Evolutionary conservation across 148 eudicot genomes (phyloP), one percentile per base, ranked within the genome.

Genomic region (Chenopodium berlandieri): DNA sequence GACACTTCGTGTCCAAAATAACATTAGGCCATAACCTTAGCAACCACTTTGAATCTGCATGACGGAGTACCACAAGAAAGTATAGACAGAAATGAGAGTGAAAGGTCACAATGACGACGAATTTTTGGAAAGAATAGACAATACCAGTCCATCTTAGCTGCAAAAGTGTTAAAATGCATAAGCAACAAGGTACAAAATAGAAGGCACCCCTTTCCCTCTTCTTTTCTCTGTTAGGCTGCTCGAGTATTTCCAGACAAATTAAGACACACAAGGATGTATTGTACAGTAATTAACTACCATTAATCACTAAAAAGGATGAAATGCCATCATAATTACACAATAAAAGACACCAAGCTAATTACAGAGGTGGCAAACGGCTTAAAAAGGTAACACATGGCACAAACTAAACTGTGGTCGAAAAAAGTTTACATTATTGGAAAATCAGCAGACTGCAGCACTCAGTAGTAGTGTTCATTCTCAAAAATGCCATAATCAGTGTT

Each of bases 381-480:
- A 34, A 22, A 50, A 66, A n/a, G 46, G 52, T 16, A 48, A 66
- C 60, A 11, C 16, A 48, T 12, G 78, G 48, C 72, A 70, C 50
- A 65, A 8, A 44, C 48, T 37, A 40, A 73, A 80, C 62, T 73
- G 48, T 20, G 46, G 72, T 27, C 3, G 34, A 34, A 12, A 66
- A 56, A 56, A 40, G 30, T 12, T 63, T 16, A 32, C 27, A 27
- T 73, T 50, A 44, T 2, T 48, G 72, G 22, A 66, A 10, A 6
- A 52, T 74, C 78, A 52, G 47, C 81, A 56, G 50, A 65, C 11
- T 10, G 17, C 30, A 14, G 7, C 12, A 76, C 74, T 87, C 86
- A 88, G 84, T 91, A 79, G 64, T 78, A 79, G 75, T 87, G 75
- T 30, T 84, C 88, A 25, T 88, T 89, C n/a, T 79, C 88, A 44